Base-by-base conservation (phyloP, 202 grass and related monocot species). In the Carex sylvatica region DNA sequence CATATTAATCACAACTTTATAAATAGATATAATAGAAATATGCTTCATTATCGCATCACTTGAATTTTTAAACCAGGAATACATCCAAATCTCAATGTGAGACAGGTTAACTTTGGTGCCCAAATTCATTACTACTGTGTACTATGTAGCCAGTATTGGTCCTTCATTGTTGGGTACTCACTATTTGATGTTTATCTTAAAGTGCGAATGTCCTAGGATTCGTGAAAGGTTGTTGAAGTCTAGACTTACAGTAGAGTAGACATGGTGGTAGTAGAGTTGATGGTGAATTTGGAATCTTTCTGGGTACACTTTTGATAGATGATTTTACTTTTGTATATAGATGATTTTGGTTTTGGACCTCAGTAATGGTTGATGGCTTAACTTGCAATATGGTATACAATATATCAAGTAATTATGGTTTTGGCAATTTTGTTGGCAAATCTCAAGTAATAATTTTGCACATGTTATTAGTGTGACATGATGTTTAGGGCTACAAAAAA, bases 21-120 rank as follows among this genome's bases (percentile, higher is more conserved):
- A 49, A 65, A 84, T 82, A 75, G 15, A 59, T 26, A 26, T 26
- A 55, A 86, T 71, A 59, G 18, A 65, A 26, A 7, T 83, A 64
- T 75, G 23, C 71, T 88, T 56, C 28, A 59, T 19, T 77, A 16
- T 76, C 11, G 13, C 49, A 38, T n/a, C 14, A 69, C 13, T 69
- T 42, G 15, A 40, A 35, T 69, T 69, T 19, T 2, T 13, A 31
- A 35, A 52, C 26, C 14, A 76, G 28, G 26, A 54, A 31, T 56
- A 35, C 24, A 33, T 76, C 6, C 51, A 36, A 3, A 56, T 76
- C 51, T 56, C 7, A 35, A n/a, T 76, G 42, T 73, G 70, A 73
- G 20, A 19, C 23, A 51, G 70, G 70, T 23, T 73, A 23, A 73
- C 31, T 74, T 53, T 74, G 70, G 46, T 51, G 8, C 44, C 24